Conservation (phyloP, 305 asterid genomes). For the Fraxinus sp. region DNA sequence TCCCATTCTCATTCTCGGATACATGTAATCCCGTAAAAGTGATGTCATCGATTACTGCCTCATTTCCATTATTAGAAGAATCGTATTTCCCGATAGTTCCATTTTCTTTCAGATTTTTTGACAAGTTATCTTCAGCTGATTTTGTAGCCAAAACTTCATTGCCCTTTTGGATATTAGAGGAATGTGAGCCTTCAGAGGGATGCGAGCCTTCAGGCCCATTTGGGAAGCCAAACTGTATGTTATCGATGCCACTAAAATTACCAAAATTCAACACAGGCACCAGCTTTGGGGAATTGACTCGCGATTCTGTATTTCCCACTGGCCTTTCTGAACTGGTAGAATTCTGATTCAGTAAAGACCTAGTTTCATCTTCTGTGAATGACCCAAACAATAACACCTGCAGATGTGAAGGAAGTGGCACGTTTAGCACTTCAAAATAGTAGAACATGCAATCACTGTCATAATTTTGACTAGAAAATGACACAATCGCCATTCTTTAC, state of each 20-base stretch:
- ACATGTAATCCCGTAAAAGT: constrained; percentile 31
- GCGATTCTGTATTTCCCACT: constrained; percentile 32
- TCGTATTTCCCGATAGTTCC: constrained; percentile 37
- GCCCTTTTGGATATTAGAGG: constrained; percentile 28
- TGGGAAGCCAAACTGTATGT: constrained; percentile 26
- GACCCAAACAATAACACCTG: constrained; percentile 85
- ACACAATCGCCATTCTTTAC: neutral
- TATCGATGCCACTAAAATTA: constrained; percentile 35
- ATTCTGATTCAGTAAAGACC: constrained; percentile 41
- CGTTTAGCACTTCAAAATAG: neutral
- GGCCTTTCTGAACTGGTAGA: constrained; percentile 27
- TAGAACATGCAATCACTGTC: neutral
- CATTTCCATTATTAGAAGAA: constrained; percentile 29
- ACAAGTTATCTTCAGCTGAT: constrained; percentile 24
- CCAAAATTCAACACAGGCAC: constrained; percentile 50
- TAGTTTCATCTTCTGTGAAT: constrained; percentile 81
- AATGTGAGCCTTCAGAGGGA: constrained; percentile 21
- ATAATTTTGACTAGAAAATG: neutral
- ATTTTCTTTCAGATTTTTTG: constrained; percentile 41
- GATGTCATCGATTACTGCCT: constrained; percentile 30
- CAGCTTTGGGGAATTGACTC: constrained; percentile 28
- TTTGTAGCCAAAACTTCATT: constrained; percentile 25
- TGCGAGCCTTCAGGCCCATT: constrained; percentile 26
- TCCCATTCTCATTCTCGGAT: constrained; percentile 35
- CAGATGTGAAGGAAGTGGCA: constrained; percentile 16